Base-by-base conservation (phyloP, 208 protist species). In the Leishmania guyanensis region DNA sequence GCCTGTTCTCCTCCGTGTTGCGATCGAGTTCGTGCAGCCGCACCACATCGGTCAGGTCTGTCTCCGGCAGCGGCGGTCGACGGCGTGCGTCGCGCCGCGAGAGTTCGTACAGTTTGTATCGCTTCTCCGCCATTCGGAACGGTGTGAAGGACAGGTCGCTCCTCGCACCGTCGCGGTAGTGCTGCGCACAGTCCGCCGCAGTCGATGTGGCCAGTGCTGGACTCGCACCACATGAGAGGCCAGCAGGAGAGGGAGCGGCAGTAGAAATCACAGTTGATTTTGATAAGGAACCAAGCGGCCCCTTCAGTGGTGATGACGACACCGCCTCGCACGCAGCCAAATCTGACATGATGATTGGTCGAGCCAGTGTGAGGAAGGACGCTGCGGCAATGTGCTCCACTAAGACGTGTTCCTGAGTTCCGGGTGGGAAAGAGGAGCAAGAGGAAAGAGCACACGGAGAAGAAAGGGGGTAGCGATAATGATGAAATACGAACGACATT, bases 101-200 rank as follows among this genome's bases (percentile, higher is more conserved):
- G 43, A 90, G 74, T 70, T 92, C 87, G 75, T 91, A 94, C 5
- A 97, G 81, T 75, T 97, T 94, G 81, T 94, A 94, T 0, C 84
- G 80, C 72, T 92, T 92, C 80, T 94, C 91, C 39, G 76, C 84
- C 62, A 84, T 74, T 4, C 91, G 82, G 64, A 94, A 94, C 17
- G 89, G 81, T 6, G 89, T 94, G 62, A 36, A 62, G 82, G 82
- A 81, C 20, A 86, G 82, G 14, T 64, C 73, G 22, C 64, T 76
- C 50, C 36, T 66, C 29, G 78, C 78, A 26, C 82, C 82, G 51
- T 70, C 74, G 29, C 78, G 46, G 66, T 65, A 76, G 5, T 74
- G 64, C 69, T 80, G 79, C 26, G 50, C 51, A 20, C 79, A 80
- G 73, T 51, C 71, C 12, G 50, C 71, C 10, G 29, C 46, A 20